Percentiles rank a stretch among this genome's conserved stretches.
phyloP scores from a whole-genome alignment of 306 rosid species.

The Prunus campanulata region DNA sequence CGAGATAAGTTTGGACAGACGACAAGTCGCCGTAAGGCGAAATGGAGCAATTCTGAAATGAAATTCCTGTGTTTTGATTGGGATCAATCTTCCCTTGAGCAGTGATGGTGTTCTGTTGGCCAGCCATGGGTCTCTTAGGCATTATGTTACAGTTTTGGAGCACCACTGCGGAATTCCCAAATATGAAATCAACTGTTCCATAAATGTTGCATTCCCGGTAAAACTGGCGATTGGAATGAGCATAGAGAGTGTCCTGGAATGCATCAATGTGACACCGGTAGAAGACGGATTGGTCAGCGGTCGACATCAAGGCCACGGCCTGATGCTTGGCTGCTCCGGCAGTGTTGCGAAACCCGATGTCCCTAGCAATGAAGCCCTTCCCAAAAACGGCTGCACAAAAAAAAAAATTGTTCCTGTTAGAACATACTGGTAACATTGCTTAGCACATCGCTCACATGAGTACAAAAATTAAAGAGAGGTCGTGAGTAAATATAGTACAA shows the following conservation, averaged over 20 bases:
- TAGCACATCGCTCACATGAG: background rate
- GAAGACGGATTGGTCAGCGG: slow-evolving; percentile 56
- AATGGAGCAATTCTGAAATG: slow-evolving; percentile 55
- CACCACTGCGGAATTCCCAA: slow-evolving; percentile 67
- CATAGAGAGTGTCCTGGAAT: slow-evolving; percentile 70
- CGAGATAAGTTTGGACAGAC: slow-evolving; percentile 58
- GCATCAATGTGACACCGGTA: slow-evolving; percentile 61
- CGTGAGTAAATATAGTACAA: background rate
- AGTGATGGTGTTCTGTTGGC: slow-evolving; percentile 72
- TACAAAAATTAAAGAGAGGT: background rate
- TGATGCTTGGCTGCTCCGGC: slow-evolving; percentile 76
- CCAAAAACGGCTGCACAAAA: slow-evolving; percentile 59
- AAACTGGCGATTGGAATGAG: slow-evolving; percentile 60
- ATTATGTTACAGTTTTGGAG: slow-evolving; percentile 57
- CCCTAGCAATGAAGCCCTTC: slow-evolving; percentile 55
- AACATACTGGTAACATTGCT: background rate
- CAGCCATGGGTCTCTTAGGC: slow-evolving; percentile 46
- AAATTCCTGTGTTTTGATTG: slow-evolving; percentile 66
- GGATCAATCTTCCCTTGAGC: slow-evolving; percentile 83
- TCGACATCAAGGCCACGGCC: slow-evolving; percentile 72
- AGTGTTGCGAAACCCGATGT: slow-evolving; percentile 64
- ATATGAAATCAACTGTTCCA: slow-evolving; percentile 81
- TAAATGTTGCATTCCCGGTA: slow-evolving; percentile 58
- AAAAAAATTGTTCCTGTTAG: background rate
- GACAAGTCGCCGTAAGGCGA: slow-evolving; percentile 50